phyloP scores from a whole-genome alignment of 257 asterid species.

The Cordia subcordata region DNA sequence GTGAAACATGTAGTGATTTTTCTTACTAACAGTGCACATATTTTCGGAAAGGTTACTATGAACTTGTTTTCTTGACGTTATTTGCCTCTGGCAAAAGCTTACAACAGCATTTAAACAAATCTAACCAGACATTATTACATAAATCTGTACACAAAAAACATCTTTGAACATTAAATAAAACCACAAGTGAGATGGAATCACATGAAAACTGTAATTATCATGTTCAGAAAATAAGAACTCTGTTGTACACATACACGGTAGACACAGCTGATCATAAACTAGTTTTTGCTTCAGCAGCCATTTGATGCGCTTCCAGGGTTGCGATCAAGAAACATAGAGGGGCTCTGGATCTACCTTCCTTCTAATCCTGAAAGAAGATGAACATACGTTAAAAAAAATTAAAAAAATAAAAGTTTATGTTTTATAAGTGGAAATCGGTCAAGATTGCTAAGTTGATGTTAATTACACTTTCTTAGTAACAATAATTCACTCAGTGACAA shows the following conservation, averaged over 20 bases:
- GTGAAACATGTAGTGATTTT: no score
- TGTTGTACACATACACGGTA: background rate
- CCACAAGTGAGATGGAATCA: background rate
- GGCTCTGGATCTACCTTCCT: slow-evolving; percentile 62
- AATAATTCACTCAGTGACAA: background rate
- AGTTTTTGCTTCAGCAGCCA: slow-evolving; percentile 1
- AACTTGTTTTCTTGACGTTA: no score
- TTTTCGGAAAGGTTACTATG: no score
- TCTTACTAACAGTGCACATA: no score
- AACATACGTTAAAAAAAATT: background rate
- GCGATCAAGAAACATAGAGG: slow-evolving; percentile 21
- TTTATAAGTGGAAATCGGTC: background rate
- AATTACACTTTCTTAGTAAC: background rate
- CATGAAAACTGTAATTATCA: background rate
- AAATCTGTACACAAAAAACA: no score
- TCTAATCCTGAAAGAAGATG: slow-evolving; percentile 42
- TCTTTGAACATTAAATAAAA: background rate
- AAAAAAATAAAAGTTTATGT: background rate
- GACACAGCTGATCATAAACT: background rate
- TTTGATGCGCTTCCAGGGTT: background rate
- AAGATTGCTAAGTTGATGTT: background rate
- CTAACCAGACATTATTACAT: no score
- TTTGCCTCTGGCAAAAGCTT: no score
- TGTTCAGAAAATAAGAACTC: background rate
- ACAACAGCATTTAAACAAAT: no score